These are phyloP conservation scores for Xylaria polymorpha DNA, from an alignment of 2,329 filamentous ascomycete genomes.

Conservation along the genomic window DNA sequence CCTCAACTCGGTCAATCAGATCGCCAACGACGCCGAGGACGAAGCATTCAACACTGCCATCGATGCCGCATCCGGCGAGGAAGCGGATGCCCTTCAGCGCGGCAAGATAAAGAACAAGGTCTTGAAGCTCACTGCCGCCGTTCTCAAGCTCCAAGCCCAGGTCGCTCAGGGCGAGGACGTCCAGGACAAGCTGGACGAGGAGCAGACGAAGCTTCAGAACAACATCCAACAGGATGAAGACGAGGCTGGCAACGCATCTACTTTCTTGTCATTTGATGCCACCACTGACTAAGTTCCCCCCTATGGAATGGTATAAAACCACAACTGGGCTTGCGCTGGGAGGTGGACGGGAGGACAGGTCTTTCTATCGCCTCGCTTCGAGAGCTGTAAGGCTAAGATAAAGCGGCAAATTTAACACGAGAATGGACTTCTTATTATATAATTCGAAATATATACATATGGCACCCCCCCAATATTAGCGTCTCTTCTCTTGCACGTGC, in stretches of 20 bases:
- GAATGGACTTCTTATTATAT: constrained; percentile 33
- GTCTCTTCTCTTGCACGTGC: background rate
- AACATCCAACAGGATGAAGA: constrained; percentile 62
- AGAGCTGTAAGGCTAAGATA: background rate
- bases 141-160: constrained; percentile 62
- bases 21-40: constrained; percentile 64
- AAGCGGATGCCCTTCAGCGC: constrained; percentile 61
- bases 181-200: constrained; percentile 56
- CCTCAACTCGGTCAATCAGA: constrained; percentile 62
- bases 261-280: constrained; percentile 53
- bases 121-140: constrained; percentile 65
- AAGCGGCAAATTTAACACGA: constrained; percentile 11
- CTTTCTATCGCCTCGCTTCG: constrained; percentile 17
- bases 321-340: background rate
- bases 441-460: constrained; percentile 8
- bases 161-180: constrained; percentile 63
- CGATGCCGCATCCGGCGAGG: constrained; percentile 58
- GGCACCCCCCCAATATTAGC: background rate
- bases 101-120: constrained; percentile 72
- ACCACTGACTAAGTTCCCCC: constrained; percentile 39
- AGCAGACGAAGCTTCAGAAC: constrained; percentile 64
- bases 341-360: constrained; percentile 2
- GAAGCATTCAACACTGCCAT: constrained; percentile 67
- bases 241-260: constrained; percentile 60
- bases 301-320: background rate